Percentiles rank a stretch among this genome's conserved stretches.
These are phyloP conservation scores for Ceratobasidium sp. DNA, from an alignment of 1,284 basidiomycete species.

Conservation along the genomic window DNA sequence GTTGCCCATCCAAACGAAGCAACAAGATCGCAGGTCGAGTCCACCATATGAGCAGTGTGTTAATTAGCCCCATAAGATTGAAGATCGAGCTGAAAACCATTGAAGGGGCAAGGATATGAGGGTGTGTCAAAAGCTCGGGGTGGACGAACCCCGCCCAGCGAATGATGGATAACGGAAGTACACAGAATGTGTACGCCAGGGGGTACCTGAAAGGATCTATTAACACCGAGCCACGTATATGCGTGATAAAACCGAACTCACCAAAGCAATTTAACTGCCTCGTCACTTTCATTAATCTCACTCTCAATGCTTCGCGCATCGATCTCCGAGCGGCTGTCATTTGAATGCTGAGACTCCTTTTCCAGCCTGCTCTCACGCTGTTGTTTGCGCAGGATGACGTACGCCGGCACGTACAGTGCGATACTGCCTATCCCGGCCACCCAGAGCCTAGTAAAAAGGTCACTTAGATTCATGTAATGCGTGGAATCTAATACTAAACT, in stretches of 20 bases:
- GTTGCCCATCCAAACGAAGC: not conserved
- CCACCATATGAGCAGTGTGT: constrained; percentile 15
- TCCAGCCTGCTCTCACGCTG: not conserved
- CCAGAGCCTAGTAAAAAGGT: constrained; percentile 24
- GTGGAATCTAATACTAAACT: not conserved
- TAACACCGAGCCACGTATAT: not conserved
- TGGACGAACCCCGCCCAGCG: constrained; percentile 35
- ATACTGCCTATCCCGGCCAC: constrained; percentile 36
- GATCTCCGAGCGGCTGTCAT: not conserved
- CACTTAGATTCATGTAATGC: not conserved
- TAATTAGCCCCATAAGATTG: constrained; percentile 37
- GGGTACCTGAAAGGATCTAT: constrained; percentile 17
- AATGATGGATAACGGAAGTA: constrained; percentile 23
- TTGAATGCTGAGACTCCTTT: not conserved
- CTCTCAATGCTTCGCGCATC: not conserved
- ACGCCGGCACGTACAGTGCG: constrained; percentile 37
- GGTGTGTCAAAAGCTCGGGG: constrained; percentile 3
- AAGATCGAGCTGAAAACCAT: constrained; percentile 33
- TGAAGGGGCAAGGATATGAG: not conserved
- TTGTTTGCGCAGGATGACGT: constrained; percentile 19
- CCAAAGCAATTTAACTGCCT: constrained; percentile 28
- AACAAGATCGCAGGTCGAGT: constrained; percentile 27
- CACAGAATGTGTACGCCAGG: constrained; percentile 31
- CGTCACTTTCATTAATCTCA: constrained; percentile 9
- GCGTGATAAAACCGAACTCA: not conserved